Conservation (phyloP, 2,329 filamentous ascomycete species). For the Thelonectria blattea region DNA sequence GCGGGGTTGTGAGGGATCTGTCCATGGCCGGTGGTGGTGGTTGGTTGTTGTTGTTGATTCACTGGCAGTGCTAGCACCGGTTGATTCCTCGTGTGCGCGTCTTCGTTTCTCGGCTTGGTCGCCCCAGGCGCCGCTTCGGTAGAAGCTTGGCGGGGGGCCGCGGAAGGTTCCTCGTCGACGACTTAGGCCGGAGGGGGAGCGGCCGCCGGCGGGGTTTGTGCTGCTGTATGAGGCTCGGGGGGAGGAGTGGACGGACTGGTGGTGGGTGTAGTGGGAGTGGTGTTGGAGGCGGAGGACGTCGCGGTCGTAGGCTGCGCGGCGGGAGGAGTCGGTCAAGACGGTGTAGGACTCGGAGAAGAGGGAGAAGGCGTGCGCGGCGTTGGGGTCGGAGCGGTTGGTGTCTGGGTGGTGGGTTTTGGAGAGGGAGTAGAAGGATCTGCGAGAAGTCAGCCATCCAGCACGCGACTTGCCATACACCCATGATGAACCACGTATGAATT, state of each 20-base stretch:
- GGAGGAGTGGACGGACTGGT: conserved; percentile 34
- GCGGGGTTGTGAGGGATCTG: conserved; percentile 23
- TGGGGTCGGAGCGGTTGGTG: conserved; percentile 78
- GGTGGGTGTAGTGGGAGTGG: conserved; percentile 40
- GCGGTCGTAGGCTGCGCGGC: conserved; percentile 82
- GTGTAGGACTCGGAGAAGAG: conserved; percentile 85
- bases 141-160: conserved; percentile 90
- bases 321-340: conserved; percentile 72
- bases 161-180: conserved; percentile 76
- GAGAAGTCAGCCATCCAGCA: not conserved
- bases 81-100: conserved; percentile 56
- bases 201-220: conserved; percentile 71
- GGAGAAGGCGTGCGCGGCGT: conserved; percentile 77
- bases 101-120: conserved; percentile 64
- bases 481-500: no score
- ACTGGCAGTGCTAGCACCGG: conserved; percentile 39
- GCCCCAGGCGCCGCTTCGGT: conserved; percentile 80
- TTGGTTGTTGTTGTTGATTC: not conserved
- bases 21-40: conserved; percentile 32
- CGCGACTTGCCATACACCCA: no score
- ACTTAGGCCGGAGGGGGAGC: conserved; percentile 82
- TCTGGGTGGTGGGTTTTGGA: conserved; percentile 94
- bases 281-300: conserved; percentile 58
- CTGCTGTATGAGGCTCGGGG: conserved; percentile 60
- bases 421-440: conserved; percentile 82